phyloP scores from a whole-genome alignment of 768 basidiomycete species.

The Podaxis carcinomalis region DNA sequence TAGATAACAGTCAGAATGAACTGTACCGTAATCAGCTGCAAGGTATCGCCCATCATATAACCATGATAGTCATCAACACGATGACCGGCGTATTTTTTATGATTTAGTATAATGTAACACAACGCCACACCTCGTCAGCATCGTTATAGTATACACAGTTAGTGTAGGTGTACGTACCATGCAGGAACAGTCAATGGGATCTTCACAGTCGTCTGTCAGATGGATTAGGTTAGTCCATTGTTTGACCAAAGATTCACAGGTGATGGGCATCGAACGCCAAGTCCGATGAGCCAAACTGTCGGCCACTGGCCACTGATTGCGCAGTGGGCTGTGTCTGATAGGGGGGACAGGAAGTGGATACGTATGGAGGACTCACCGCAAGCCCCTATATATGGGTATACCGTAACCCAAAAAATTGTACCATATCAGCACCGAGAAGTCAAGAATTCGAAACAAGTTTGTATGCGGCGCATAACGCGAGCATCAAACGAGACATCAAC shows the following conservation, averaged over 20 bases:
- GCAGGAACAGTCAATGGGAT: conserved; percentile 85
- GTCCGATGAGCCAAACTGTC: not conserved
- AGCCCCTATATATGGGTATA: conserved; percentile 32
- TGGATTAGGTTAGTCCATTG: not conserved
- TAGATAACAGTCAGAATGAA: not conserved
- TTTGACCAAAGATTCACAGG: not conserved
- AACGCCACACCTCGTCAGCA: no score
- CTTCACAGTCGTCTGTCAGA: conserved; percentile 65
- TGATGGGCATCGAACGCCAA: not conserved
- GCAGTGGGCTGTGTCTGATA: not conserved
- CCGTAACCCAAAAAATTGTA: no score
- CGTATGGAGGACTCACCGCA: conserved; percentile 27
- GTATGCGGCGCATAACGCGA: not conserved
- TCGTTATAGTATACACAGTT: not conserved
- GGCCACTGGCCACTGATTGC: not conserved
- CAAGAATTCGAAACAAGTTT: not conserved
- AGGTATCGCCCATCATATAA: not conserved
- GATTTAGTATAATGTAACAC: no score
- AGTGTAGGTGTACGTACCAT: conserved; percentile 38
- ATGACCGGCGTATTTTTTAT: no score
- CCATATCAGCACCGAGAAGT: not conserved
- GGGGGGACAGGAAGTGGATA: not conserved
- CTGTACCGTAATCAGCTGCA: not conserved
- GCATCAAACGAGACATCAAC: not conserved
- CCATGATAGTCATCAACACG: not conserved